A percentile compares a stretch with the other conserved stretches of the same genome.
phyloP scores from a whole-genome alignment of 495 filamentous ascomycete species.

The Aspergillus saccharolyticus region DNA sequence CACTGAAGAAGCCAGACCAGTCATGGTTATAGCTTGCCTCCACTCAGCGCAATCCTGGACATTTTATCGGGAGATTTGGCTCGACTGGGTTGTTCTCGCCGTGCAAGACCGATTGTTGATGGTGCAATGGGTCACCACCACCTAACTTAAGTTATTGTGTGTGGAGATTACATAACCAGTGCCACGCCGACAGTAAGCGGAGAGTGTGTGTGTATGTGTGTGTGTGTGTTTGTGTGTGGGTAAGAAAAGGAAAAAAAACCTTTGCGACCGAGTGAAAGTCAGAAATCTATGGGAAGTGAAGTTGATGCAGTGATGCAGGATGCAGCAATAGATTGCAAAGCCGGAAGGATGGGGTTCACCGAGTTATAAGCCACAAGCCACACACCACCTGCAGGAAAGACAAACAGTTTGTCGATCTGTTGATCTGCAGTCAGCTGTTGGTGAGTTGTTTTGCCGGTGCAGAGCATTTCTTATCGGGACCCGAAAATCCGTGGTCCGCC shows the following conservation, averaged over 20 bases:
- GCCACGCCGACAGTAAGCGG: not conserved
- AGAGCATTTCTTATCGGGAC: not conserved
- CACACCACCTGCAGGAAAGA: not conserved
- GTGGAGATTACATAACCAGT: not conserved
- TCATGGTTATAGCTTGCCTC: too few relatives aligned
- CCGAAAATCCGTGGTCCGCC: not conserved
- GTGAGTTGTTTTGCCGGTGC: too few relatives aligned
- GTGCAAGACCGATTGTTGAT: too few relatives aligned
- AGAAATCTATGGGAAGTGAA: not conserved
- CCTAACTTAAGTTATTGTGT: too few relatives aligned
- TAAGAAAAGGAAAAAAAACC: too few relatives aligned
- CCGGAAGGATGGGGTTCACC: not conserved
- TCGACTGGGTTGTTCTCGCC: too few relatives aligned
- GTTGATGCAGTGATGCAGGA: not conserved
- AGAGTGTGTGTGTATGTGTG: not conserved
- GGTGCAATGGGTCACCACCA: too few relatives aligned
- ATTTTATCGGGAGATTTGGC: too few relatives aligned
- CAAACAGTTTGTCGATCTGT: not conserved
- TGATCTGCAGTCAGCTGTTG: not conserved
- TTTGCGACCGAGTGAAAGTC: too few relatives aligned
- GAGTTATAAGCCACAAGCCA: not conserved
- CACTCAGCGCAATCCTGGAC: too few relatives aligned
- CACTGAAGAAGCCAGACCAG: too few relatives aligned
- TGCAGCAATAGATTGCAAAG: not conserved
- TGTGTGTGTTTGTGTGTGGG: not conserved